Base-by-base conservation (phyloP, 371 early-diverging fungal species). In the Apophysomyces trapeziformis region DNA sequence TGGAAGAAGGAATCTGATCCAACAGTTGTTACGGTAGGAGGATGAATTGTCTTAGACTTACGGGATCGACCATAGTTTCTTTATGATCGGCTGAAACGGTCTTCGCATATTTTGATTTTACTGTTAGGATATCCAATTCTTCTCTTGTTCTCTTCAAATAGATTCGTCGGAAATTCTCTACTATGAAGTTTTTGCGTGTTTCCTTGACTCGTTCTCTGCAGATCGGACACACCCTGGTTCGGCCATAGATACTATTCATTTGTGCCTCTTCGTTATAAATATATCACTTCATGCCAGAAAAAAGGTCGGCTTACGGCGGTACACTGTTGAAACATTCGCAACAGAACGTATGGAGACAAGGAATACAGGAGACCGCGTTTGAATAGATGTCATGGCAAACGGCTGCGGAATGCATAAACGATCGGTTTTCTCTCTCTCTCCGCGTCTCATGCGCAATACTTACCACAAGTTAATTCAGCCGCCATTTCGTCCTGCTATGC, bases 261-360 rank as follows among this genome's bases (percentile, higher is more conserved):
- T 38, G 50, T 13, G 11, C 13, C 39, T 18, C 32, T 13, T 41
- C n/a, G 11, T 21, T 2, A 8, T 60, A 12, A 38, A 18, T n/a
- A 60, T 4, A 41, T 41, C 13, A 9, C 26, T 56, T 1, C 39
- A 47, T 21, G 26, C n/a, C 32, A 60, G 44, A 13, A 35, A n/a
- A 61, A 46, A 4, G 18, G 44, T 26, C 32, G n/a, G 18, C 21
- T 64, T 43, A 57, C 58, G 32, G 58, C 35, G 32, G 36, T 47
- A 32, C 38, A 8, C 35, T 32, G 50, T 38, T 38, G 6, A 66
- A 47, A 58, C 73, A 73, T 5, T 58, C 18, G 12, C 56, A 32
- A 44, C 73, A 73, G 26, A 67, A 73, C 1, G 70, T 73, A 44
- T 73, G 73, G 2, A 73, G 46, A n/a, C 73, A 73, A 18, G 73